phyloP scores from a whole-genome alignment of 768 basidiomycete genomes.

The Trametes punicea region DNA sequence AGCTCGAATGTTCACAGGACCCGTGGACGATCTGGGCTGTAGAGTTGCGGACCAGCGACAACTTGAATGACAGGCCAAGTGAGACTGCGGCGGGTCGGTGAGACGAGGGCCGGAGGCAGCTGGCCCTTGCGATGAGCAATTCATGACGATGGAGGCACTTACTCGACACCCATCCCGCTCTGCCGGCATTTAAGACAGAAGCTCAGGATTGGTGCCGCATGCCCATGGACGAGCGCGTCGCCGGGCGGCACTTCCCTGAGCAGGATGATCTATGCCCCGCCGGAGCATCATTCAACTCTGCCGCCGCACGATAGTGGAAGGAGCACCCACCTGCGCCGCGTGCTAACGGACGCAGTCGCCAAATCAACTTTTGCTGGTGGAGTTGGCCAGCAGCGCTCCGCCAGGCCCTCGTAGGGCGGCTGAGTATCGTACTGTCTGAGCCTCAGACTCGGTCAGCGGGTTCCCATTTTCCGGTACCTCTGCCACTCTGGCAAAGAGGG shows the following conservation, averaged over 20 bases:
- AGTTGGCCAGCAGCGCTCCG: constrained; percentile 22
- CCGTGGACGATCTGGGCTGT: constrained; percentile 24
- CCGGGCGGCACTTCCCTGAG: constrained; percentile 29
- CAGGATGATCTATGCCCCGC: constrained; percentile 30
- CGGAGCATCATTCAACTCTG: constrained; percentile 13
- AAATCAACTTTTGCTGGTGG: constrained; percentile 29
- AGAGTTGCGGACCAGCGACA: constrained; percentile 30
- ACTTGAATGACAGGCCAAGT: constrained; percentile 34
- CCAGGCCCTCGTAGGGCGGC: constrained; percentile 29
- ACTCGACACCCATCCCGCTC: constrained; percentile 33
- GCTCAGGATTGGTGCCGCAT: constrained; percentile 28
- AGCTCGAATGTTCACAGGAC: constrained; percentile 30
- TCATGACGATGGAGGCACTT: constrained; percentile 15
- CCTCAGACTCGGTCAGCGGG: constrained; percentile 19
- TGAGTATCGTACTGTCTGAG: constrained; percentile 27
- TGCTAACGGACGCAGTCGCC: constrained; percentile 37
- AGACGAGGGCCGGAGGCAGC: constrained; percentile 5
- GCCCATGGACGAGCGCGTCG: constrained; percentile 31
- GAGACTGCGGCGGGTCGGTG: constrained; percentile 22
- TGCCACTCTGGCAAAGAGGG: constrained; percentile 11
- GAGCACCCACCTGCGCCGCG: constrained; percentile 32
- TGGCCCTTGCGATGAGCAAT: neutral
- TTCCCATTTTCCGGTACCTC: constrained; percentile 17
- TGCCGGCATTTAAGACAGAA: constrained; percentile 31
- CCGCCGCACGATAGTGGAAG: neutral